Evolutionary conservation across 352 stramenopile species (phyloP).

Genomic region (Phytophthora meadii): DNA sequence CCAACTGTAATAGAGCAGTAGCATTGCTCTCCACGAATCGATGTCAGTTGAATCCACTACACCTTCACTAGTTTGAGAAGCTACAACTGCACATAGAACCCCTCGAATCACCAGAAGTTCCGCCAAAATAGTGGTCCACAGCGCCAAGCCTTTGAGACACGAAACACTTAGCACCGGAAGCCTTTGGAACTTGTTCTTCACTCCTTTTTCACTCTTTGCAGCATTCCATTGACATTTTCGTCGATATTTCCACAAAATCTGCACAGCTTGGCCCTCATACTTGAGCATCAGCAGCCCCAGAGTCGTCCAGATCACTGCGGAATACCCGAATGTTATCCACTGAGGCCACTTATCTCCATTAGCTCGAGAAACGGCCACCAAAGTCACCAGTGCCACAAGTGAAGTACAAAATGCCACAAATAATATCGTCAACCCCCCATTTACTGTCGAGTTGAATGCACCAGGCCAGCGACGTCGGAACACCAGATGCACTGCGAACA

Average conservation of each 20-base stretch:
- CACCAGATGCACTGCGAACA: conserved; percentile 38
- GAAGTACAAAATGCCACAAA: conserved; percentile 28
- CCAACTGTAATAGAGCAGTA: conserved; percentile 29
- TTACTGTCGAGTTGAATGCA: not conserved
- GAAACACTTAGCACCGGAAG: conserved; percentile 24
- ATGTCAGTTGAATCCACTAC: not conserved
- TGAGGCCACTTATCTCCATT: conserved; percentile 5
- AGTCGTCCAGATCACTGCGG: conserved; percentile 31
- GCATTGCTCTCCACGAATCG: conserved; percentile 19
- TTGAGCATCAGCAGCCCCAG: conserved; percentile 36
- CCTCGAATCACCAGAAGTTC: conserved; percentile 22
- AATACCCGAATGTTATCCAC: conserved; percentile 33
- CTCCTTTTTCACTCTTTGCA: conserved; percentile 1
- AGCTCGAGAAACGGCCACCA: conserved; percentile 17
- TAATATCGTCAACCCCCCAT: conserved; percentile 9
- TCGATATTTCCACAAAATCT: conserved; percentile 30
- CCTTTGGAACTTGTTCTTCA: not conserved
- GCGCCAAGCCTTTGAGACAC: conserved; percentile 21
- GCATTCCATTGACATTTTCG: conserved; percentile 4
- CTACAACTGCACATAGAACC: conserved; percentile 13
- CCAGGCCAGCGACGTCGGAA: conserved; percentile 32
- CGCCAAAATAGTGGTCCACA: conserved; percentile 32
- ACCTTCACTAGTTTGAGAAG: not conserved
- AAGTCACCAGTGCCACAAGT: conserved; percentile 19
- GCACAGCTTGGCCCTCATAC: conserved; percentile 22